Conservation (phyloP, 1,284 basidiomycete species). For the Sanghuangporus baumii region DNA sequence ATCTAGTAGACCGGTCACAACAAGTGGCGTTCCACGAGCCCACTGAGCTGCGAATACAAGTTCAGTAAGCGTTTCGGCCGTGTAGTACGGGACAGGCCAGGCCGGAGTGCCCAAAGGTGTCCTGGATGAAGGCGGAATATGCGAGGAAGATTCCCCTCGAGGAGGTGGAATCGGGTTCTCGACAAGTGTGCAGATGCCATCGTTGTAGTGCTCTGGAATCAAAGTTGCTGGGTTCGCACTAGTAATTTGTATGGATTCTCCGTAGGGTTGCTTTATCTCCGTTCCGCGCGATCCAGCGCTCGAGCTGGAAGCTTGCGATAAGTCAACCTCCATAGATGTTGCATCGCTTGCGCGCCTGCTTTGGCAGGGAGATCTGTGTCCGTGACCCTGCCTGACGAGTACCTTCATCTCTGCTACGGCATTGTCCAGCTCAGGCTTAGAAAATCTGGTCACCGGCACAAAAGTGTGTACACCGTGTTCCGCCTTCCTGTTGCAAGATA, state of each 20-base stretch:
- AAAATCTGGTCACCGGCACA: constrained; percentile 77
- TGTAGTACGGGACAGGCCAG: constrained; percentile 41
- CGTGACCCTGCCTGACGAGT: constrained; percentile 53
- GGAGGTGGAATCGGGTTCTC: constrained; percentile 8
- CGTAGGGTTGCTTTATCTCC: not conserved
- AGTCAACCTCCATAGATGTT: constrained; percentile 1
- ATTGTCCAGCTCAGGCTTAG: constrained; percentile 54
- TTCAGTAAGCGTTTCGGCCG: constrained; percentile 49
- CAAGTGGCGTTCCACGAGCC: constrained; percentile 67
- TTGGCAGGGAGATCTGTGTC: constrained; percentile 30
- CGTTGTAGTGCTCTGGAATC: constrained; percentile 6
- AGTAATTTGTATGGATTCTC: not conserved
- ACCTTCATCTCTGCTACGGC: constrained; percentile 64
- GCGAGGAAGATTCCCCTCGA: not conserved
- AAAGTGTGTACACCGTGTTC: constrained; percentile 67
- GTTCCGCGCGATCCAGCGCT: not conserved
- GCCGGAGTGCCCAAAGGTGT: constrained; percentile 31
- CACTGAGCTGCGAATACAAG: constrained; percentile 65
- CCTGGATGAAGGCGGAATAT: constrained; percentile 10
- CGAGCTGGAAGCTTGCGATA: not conserved
- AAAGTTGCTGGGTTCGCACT: not conserved
- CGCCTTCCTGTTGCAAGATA: constrained; percentile 60
- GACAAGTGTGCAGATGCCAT: constrained; percentile 9
- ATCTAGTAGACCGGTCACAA: constrained; percentile 60
- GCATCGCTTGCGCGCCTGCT: not conserved